A percentile compares a stretch with the other conserved stretches of the same genome.
Conservation (phyloP, 108 stramenopile genomes). For the Nitzschia sp. region DNA sequence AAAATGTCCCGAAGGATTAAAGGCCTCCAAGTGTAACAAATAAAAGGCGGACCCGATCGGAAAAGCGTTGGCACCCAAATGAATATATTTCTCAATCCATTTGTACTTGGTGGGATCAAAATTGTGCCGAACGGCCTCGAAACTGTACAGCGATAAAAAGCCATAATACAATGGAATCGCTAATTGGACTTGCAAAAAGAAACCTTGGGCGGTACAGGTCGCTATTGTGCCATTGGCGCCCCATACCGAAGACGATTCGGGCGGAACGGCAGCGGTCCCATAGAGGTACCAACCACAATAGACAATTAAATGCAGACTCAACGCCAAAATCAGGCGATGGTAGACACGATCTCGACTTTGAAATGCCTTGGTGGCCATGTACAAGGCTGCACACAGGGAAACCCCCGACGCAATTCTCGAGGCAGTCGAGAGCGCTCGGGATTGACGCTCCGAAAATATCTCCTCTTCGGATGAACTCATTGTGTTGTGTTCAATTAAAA, state of each 20-base stretch:
- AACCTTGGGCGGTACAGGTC: constrained; percentile 7
- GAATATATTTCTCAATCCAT: constrained; percentile 13
- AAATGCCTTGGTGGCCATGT: not conserved
- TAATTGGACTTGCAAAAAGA: constrained; percentile 2
- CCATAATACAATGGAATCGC: constrained; percentile 5
- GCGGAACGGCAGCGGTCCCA: constrained; percentile 1
- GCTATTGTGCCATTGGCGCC: constrained; percentile 3
- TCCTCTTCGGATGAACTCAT: too few species aligned
- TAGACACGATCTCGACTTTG: constrained; percentile 7
- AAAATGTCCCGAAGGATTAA: not conserved
- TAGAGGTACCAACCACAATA: not conserved
- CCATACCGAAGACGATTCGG: not conserved
- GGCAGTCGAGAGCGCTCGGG: not conserved
- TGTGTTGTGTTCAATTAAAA: too few species aligned
- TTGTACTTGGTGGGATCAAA: not conserved
- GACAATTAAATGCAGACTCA: not conserved
- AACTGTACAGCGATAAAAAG: constrained; percentile 4
- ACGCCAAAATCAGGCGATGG: constrained; percentile 6
- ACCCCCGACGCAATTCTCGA: not conserved
- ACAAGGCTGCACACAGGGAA: constrained; percentile 1
- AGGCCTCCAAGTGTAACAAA: not conserved
- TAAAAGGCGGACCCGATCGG: constrained; percentile 13
- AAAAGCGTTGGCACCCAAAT: not conserved
- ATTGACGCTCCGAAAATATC: not conserved
- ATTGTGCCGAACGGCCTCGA: not conserved